Percentiles rank a stretch among this genome's conserved stretches.
These are phyloP conservation scores for Colletotrichum caudatum DNA, from an alignment of 2,329 filamentous ascomycete species.

Conservation along the genomic window DNA sequence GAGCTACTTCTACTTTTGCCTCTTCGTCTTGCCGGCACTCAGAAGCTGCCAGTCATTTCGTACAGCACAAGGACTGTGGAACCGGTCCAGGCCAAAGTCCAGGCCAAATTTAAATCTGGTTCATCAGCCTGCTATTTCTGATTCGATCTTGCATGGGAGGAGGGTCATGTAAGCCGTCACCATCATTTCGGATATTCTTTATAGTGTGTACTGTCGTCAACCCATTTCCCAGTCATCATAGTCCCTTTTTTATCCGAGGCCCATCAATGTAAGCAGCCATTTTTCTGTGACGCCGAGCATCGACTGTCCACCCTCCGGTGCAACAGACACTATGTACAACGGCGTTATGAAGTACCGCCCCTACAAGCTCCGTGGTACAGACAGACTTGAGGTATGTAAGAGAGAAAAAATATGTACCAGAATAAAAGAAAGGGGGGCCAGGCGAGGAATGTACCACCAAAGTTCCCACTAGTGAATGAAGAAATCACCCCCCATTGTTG, in stretches of 20 bases:
- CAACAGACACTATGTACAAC: not conserved
- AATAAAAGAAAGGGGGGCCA: not conserved
- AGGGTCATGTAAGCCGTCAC: constrained; percentile 1
- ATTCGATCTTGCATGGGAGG: not conserved
- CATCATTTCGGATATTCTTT: constrained; percentile 37
- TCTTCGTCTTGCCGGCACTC: not conserved
- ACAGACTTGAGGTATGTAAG: constrained; percentile 11
- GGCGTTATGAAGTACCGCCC: not conserved
- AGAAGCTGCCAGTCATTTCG: not conserved
- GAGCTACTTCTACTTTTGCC: not conserved
- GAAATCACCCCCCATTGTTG: constrained; percentile 55
- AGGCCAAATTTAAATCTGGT: not conserved
- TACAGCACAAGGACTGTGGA: not conserved
- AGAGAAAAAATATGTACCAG: constrained; percentile 21
- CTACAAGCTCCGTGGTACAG: not conserved
- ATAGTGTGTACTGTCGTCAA: constrained; percentile 24
- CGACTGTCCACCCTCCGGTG: constrained; percentile 5
- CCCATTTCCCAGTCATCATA: constrained; percentile 11
- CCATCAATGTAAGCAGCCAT: constrained; percentile 20
- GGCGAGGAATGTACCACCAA: constrained; percentile 2
- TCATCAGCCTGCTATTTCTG: not conserved
- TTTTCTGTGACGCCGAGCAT: constrained; percentile 10
- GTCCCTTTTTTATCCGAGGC: not conserved
- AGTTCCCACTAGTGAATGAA: constrained; percentile 55
- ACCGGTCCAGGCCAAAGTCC: not conserved